Evolutionary conservation across 371 early-diverging fungal species (phyloP), one percentile per base, ranked within the genome.

Genomic region (Rhizopus sp.): DNA sequence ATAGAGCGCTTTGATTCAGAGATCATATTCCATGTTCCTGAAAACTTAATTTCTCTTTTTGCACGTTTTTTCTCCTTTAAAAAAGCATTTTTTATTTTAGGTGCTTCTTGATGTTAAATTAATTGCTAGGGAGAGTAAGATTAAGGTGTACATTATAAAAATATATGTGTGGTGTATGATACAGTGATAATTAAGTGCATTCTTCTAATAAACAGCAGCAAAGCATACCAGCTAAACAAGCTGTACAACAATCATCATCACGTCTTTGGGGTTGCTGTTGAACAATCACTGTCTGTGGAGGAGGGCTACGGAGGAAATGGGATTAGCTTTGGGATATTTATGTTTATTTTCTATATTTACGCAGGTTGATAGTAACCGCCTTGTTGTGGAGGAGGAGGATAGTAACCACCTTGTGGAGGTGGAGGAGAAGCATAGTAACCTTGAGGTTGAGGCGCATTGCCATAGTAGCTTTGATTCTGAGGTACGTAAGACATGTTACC

Each of bases 191-290:
- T 59, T 65, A 66, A 57, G 66, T 62, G 37, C 57, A 57, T 31
- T 52, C 57, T 30, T 66, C 66, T 9, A 66, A 58, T 23, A 66
- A 35, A 55, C 66, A 66, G 55, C 66, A 66, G 46, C 66, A 66
- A 40, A 66, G 51, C 58, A 66, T 57, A 61, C 54, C 55, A 23
- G 66, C 66, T 62, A 66, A 57, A 66, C 66, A 70, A 38, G 68
- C 71, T 53, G 64, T 64, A 59, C 71, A 70, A 31, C 71, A 70
- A 37, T 57, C 64, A 56, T 70, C 62, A 51, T 70, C 62, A 6
- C 53, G 38, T 12, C 39, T 52, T 37, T 55, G 70, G 23, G 63
- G 63, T 56, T 63, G 64, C 38, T 70, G 71, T 44, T 70, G 71
- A 48, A 70, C 48, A 38, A 64, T 45, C 33, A 70, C 59, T 7